A percentile compares a stretch with the other conserved stretches of the same genome.
phyloP scores from a whole-genome alignment of 345 rosid species.

The Rhodamnia argentea region DNA sequence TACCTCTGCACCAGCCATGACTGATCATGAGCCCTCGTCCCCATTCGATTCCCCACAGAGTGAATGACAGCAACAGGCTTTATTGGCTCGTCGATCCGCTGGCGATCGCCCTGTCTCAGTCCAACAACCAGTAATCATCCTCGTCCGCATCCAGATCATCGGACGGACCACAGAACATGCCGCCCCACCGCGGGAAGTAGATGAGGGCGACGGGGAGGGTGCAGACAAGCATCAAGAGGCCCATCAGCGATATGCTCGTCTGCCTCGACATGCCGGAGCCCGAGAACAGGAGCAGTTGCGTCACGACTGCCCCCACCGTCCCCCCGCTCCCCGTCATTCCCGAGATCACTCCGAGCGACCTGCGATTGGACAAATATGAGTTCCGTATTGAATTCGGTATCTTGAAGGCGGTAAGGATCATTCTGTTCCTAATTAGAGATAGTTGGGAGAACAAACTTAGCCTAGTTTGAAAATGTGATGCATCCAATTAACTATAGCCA shows the following conservation, averaged over 20 bases:
- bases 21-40: neutral
- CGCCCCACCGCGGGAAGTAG: conserved; percentile 54
- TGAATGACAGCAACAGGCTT: neutral
- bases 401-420: neutral
- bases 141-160: neutral
- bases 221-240: conserved; percentile 47
- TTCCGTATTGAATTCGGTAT: neutral
- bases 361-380: conserved; percentile 1
- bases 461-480: neutral
- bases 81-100: neutral
- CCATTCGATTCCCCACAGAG: neutral
- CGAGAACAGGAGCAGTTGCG: conserved; percentile 51
- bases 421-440: neutral
- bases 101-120: neutral
- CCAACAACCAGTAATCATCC: conserved; percentile 8
- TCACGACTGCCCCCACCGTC: conserved; percentile 63
- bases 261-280: conserved; percentile 39
- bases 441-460: neutral
- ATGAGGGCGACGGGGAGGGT: conserved; percentile 39
- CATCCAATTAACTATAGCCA: neutral
- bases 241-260: conserved; percentile 82
- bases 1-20: neutral
- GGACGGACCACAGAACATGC: conserved; percentile 51
- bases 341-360: conserved; percentile 75
- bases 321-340: conserved; percentile 93